A percentile compares a stretch with the other conserved stretches of the same genome.
Evolutionary conservation across 805 yeast species (phyloP).

Genomic region (Geotrichum ghanense): DNA sequence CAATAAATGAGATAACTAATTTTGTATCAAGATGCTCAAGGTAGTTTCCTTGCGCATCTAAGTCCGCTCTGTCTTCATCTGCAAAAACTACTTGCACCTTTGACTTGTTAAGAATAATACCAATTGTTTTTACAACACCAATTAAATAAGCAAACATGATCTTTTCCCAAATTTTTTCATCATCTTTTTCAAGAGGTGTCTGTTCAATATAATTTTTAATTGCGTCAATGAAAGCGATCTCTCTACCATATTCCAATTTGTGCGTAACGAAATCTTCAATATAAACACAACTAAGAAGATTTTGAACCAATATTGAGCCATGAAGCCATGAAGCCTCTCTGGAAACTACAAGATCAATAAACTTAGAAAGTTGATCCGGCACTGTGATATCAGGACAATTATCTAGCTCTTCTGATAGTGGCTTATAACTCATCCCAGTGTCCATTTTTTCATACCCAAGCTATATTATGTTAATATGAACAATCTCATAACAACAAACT

Average conservation of each 20-base stretch:
- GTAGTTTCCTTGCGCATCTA: constrained; percentile 44
- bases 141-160: constrained; percentile 16
- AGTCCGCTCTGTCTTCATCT: constrained; percentile 27
- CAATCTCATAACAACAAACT: background rate
- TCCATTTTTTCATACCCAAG: constrained; percentile 58
- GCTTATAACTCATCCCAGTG: constrained; percentile 51
- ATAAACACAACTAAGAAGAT: constrained; percentile 64
- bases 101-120: constrained; percentile 10
- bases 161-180: constrained; percentile 11
- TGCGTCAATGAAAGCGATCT: background rate
- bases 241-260: constrained; percentile 7
- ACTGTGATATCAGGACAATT: constrained; percentile 27
- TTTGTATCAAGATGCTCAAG: constrained; percentile 18
- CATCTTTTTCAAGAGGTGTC: background rate
- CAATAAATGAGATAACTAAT: constrained; percentile 14
- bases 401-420: constrained; percentile 30
- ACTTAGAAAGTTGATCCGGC: constrained; percentile 27
- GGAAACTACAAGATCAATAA: constrained; percentile 43
- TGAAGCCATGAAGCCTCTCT: constrained; percentile 62
- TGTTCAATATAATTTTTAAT: constrained; percentile 4
- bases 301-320: constrained; percentile 64
- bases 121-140: constrained; percentile 18
- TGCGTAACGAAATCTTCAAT: constrained; percentile 46
- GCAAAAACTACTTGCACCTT: constrained; percentile 18
- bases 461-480: constrained; percentile 5